Percentiles rank a stretch among this genome's conserved stretches.
Evolutionary conservation across 331 rosid genomes (phyloP).

Genomic region (Rosa hybrid): DNA sequence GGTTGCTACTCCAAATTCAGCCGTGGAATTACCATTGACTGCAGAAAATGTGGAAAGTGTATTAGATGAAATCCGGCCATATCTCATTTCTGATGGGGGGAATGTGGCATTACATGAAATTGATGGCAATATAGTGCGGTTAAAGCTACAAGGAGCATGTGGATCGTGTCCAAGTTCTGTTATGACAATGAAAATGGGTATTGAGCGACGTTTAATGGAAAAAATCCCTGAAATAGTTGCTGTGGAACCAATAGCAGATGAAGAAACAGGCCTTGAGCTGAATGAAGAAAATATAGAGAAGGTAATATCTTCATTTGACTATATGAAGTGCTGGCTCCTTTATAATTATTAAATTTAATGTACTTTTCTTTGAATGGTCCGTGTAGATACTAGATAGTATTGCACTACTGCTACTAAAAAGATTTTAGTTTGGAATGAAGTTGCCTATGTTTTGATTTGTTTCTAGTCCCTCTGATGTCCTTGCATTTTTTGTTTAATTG

Average conservation of each 20-base stretch:
- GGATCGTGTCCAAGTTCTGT: constrained; percentile 97
- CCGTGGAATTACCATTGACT: constrained; percentile 78
- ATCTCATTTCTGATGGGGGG: constrained; percentile 96
- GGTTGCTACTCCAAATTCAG: constrained; percentile 75
- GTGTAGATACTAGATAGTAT: not conserved
- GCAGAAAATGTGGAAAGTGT: constrained; percentile 82
- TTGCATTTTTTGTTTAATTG: not conserved
- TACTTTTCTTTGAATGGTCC: not conserved
- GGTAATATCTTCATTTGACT: constrained; percentile 36
- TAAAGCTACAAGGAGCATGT: constrained; percentile 98
- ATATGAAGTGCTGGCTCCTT: not conserved
- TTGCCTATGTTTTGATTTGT: not conserved
- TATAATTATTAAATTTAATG: not conserved
- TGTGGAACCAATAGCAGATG: constrained; percentile 79
- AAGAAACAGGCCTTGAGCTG: constrained; percentile 85
- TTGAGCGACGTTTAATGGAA: constrained; percentile 93
- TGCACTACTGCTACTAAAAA: not conserved
- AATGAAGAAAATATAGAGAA: constrained; percentile 76
- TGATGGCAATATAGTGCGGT: constrained; percentile 80
- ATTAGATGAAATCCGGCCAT: constrained; percentile 91
- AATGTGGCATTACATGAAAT: constrained; percentile 96
- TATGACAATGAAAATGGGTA: constrained; percentile 94
- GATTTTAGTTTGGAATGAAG: not conserved
- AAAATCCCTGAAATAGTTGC: constrained; percentile 93
- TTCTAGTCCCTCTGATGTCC: not conserved